Conservation (phyloP, 352 stramenopile species). For the Globisporangium polare region DNA sequence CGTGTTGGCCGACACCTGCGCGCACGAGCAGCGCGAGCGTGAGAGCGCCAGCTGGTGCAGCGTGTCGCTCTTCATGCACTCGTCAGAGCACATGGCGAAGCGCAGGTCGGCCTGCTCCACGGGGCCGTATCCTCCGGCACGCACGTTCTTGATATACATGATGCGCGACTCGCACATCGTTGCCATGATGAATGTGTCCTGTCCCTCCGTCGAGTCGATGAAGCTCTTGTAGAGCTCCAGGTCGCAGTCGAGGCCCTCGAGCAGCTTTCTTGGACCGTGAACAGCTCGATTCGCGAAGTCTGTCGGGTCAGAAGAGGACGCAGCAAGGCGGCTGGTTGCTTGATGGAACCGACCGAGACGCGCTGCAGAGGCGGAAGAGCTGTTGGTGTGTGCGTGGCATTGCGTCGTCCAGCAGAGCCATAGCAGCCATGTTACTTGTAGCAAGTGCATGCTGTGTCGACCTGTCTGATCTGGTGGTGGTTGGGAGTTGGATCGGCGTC, state of each 20-base stretch:
- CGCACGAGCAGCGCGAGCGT: constrained; percentile 70
- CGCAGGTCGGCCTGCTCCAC: constrained; percentile 65
- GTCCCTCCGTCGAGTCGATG: constrained; percentile 48
- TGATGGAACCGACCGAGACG: background rate
- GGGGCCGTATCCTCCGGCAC: constrained; percentile 54
- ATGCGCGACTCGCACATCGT: constrained; percentile 76
- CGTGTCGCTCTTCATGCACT: constrained; percentile 78
- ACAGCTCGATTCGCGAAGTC: background rate
- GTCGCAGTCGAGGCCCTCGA: constrained; percentile 26
- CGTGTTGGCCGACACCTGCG: constrained; percentile 71
- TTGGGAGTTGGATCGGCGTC: background rate
- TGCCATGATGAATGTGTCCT: constrained; percentile 69
- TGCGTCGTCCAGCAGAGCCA: background rate
- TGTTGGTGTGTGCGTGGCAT: background rate
- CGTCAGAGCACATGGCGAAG: constrained; percentile 79
- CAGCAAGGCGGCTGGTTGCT: background rate
- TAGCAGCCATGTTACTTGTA: background rate
- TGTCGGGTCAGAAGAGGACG: background rate
- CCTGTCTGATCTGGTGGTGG: background rate
- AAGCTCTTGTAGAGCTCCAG: constrained; percentile 49
- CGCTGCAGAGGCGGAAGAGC: background rate
- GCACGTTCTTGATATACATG: constrained; percentile 56
- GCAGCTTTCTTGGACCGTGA: background rate
- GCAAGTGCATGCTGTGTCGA: background rate
- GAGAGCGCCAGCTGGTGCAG: constrained; percentile 78